These are phyloP conservation scores for Aspergillus proliferans DNA, from an alignment of 2,329 filamentous ascomycete genomes.

Conservation along the genomic window DNA sequence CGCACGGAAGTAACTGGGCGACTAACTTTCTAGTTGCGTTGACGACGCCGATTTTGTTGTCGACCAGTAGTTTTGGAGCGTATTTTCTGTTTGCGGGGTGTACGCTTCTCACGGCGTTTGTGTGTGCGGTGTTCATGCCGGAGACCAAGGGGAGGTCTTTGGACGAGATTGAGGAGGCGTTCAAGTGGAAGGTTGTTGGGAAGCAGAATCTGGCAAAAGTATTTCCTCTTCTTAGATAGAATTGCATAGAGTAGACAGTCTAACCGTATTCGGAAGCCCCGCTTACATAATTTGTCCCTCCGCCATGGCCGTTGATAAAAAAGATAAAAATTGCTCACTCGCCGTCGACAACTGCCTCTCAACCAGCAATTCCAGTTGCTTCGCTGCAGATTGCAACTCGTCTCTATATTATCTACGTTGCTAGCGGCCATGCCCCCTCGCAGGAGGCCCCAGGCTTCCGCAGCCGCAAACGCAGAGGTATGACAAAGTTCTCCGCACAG, in stretches of 20 bases:
- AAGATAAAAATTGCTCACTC: not conserved
- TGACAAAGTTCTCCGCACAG: constrained; percentile 21
- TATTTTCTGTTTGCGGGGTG: constrained; percentile 45
- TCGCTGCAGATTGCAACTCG: not conserved
- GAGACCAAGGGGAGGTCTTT: constrained; percentile 46
- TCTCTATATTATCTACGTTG: not conserved
- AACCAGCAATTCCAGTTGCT: not conserved
- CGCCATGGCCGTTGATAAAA: not conserved
- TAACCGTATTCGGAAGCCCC: not conserved
- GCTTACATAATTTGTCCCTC: not conserved
- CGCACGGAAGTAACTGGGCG: constrained; percentile 48
- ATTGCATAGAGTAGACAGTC: not conserved
- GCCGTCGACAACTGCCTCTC: not conserved
- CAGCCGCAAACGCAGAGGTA: constrained; percentile 27
- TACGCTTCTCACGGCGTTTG: constrained; percentile 32
- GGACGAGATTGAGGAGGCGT: constrained; percentile 47
- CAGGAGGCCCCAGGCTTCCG: constrained; percentile 28
- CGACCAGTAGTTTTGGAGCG: constrained; percentile 37
- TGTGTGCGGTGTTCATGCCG: constrained; percentile 43
- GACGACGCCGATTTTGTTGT: constrained; percentile 38
- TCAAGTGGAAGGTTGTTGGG: constrained; percentile 22
- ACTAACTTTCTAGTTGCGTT: constrained; percentile 43
- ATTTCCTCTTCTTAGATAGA: no score
- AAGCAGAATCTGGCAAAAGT: no score
- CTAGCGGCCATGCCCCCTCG: constrained; percentile 30